Evolutionary conservation across 805 yeast genomes (phyloP), one percentile per base, ranked within the genome.

Genomic region (Komagataella pastoris): DNA sequence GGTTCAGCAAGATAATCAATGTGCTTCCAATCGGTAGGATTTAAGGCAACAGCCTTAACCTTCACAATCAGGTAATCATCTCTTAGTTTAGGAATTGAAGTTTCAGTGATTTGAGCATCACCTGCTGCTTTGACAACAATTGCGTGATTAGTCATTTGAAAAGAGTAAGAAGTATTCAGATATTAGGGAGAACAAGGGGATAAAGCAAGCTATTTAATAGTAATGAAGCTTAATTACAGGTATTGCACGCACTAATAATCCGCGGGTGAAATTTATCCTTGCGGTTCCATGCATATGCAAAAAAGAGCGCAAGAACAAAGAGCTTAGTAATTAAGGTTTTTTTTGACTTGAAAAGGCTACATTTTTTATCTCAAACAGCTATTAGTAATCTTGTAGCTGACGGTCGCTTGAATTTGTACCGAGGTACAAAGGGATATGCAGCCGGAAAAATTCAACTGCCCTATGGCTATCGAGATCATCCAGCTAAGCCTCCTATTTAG

Each of bases 11-110:
- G 58, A 50, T 51, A 62, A 3, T 59, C 70, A 47, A 74, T 61
- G 58, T 81, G 85, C 58, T 81, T 81, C 83, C 84, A 81, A 59
- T 84, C 90, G 6, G 84, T 77, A 47, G 88, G 89, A 59, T 84
- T 84, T 47, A 74, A 71, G 1, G 84, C 87, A 50, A 65, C 74
- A 7, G 85, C 79, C 18, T 64, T 62, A 5, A 77, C 70, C 61
- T 77, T 73, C 50, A 84, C 63, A 12, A 81, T 63, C 14, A 82
- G 58, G 52, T 73, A 68, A 21, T 58, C 62, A 21, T 73, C 71
- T 10, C 67, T 55, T 6, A 68, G 64, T 3, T 67, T 60, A 12
- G 47, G 47, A 19, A 46, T 3, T 19, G 47, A 7, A 18, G 24
- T 18, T 18, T 46, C 47, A 19, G 24, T 19, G n/a, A 46, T 14